Evolutionary conservation across 768 basidiomycete species (phyloP).

Genomic region (Lentinula edodes): DNA sequence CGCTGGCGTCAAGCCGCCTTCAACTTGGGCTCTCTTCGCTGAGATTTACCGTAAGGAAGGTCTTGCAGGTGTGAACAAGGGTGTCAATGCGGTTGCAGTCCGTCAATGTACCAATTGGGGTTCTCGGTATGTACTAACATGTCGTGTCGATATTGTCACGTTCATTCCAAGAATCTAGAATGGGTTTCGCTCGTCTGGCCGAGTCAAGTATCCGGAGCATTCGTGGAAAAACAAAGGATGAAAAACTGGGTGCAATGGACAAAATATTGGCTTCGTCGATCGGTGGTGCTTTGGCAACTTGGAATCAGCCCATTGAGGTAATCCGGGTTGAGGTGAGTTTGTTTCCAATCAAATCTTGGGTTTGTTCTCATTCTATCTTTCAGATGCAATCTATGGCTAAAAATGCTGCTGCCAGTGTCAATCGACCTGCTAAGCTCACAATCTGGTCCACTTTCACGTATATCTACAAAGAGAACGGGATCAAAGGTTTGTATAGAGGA

Average conservation of each 20-base stretch:
- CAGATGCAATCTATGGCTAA: conserved; percentile 99
- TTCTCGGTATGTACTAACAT: conserved; percentile 53
- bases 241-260: conserved; percentile 70
- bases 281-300: conserved; percentile 93
- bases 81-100: conserved; percentile 92
- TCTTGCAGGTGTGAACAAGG: conserved; percentile 96
- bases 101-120: conserved; percentile 95
- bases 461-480: conserved; percentile 94
- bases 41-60: conserved; percentile 95
- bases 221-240: conserved; percentile 73
- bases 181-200: conserved; percentile 94
- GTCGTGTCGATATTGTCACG: not conserved
- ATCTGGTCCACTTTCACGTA: conserved; percentile 88
- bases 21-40: conserved; percentile 90
- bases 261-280: conserved; percentile 86
- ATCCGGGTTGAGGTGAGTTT: conserved; percentile 84
- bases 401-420: conserved; percentile 52
- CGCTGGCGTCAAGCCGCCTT: conserved; percentile 78
- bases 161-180: conserved; percentile 37
- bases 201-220: conserved; percentile 73
- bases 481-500: conserved; percentile 95
- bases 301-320: conserved; percentile 99
- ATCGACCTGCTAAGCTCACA: conserved; percentile 88
- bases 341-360: not conserved
- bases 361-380: conserved; percentile 10